Percentiles rank a stretch among this genome's conserved stretches.
phyloP scores from a whole-genome alignment of 352 stramenopile species.

The Globisporangium alternatum region DNA sequence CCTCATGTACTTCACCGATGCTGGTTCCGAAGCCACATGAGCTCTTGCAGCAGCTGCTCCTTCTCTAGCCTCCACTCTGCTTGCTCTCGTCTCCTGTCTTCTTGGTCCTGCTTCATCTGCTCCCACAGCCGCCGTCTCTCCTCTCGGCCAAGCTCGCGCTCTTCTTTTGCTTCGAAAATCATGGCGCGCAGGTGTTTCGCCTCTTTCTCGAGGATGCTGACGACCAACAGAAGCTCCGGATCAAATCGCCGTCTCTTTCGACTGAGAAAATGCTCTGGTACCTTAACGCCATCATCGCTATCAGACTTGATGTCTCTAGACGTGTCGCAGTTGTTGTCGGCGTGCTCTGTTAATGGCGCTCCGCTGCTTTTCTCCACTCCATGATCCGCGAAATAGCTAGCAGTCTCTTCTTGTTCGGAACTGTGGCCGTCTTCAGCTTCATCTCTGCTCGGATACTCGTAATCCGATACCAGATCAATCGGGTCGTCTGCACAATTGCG shows the following conservation, averaged over 20 bases:
- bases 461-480: neutral
- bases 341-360: neutral
- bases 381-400: neutral
- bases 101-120: constrained; percentile 8
- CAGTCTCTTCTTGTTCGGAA: neutral
- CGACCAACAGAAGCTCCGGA: neutral
- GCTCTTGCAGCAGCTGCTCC: neutral
- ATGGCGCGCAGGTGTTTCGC: neutral
- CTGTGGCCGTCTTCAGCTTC: neutral
- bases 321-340: neutral
- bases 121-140: neutral
- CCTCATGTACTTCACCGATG: constrained; percentile 3
- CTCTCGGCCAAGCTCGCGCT: neutral
- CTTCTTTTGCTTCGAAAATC: neutral
- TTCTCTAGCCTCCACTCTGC: neutral
- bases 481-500: neutral
- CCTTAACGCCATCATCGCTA: neutral
- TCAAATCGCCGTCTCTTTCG: neutral
- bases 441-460: neutral
- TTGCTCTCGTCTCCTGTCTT: neutral
- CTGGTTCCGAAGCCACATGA: neutral
- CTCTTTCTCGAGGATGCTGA: constrained; percentile 2
- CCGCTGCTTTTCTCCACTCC: neutral
- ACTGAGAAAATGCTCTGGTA: neutral
- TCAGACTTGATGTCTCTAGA: neutral